Conservation (phyloP, 495 filamentous ascomycete species). For the Xylaria intraflava region DNA sequence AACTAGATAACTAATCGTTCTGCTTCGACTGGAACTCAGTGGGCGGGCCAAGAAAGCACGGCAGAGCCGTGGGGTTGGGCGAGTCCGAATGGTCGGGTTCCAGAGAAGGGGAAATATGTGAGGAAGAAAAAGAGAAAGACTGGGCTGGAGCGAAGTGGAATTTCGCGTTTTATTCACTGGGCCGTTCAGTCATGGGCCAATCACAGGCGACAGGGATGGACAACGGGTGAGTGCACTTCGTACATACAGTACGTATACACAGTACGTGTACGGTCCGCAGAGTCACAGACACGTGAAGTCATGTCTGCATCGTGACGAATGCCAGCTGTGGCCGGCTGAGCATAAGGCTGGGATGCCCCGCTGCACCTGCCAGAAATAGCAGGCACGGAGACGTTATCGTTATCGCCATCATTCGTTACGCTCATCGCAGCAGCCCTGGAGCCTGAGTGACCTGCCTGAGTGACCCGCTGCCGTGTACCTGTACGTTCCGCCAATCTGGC, state of each 20-base stretch:
- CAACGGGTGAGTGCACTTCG: not conserved
- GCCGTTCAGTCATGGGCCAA: not conserved
- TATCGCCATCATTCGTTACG: too few relatives aligned
- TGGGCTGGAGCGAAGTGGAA: slow-evolving; percentile 3
- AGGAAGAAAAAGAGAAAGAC: slow-evolving; percentile 19
- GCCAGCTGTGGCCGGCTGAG: not conserved
- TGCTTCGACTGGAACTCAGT: slow-evolving; percentile 22
- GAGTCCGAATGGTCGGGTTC: slow-evolving; percentile 16
- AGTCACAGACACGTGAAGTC: too few relatives aligned
- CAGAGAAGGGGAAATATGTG: slow-evolving; percentile 37
- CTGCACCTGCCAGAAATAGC: slow-evolving; percentile 7
- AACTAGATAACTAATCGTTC: slow-evolving; percentile 16
- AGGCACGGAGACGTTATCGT: too few relatives aligned
- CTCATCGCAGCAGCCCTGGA: not conserved
- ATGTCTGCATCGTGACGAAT: too few relatives aligned
- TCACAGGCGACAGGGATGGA: not conserved
- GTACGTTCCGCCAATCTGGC: slow-evolving; percentile 4
- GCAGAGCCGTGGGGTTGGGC: slow-evolving; percentile 4
- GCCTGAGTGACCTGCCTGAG: too few relatives aligned
- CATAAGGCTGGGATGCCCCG: not conserved
- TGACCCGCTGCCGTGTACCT: too few relatives aligned
- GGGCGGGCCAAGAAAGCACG: slow-evolving; percentile 6
- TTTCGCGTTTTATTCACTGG: slow-evolving; percentile 3
- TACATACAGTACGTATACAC: too few relatives aligned
- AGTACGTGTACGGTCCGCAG: too few relatives aligned